These are phyloP conservation scores for Nigrospora oryzae DNA, from an alignment of 2,329 filamentous ascomycete genomes.

Conservation along the genomic window DNA sequence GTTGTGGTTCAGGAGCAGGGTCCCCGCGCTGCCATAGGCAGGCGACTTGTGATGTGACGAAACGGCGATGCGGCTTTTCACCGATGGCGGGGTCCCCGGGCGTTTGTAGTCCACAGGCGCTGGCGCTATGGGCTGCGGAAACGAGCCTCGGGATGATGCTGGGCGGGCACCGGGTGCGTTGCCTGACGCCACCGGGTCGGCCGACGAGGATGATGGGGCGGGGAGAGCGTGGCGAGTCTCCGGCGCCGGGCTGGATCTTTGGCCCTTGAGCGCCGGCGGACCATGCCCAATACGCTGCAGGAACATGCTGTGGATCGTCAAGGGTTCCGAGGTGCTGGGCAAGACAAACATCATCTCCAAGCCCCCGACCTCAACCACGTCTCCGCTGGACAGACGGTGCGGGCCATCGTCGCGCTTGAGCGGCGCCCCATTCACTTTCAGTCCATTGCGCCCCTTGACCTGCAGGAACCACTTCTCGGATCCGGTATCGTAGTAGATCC, in stretches of 20 bases:
- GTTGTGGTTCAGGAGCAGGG: slow-evolving; percentile 38
- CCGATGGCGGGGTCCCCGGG: slow-evolving; percentile 51
- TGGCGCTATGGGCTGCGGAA: slow-evolving; percentile 45
- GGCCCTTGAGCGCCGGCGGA: slow-evolving; percentile 10
- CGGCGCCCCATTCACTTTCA: slow-evolving; percentile 69
- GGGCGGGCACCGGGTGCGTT: slow-evolving; percentile 5
- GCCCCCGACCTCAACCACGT: slow-evolving; percentile 84
- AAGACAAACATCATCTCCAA: slow-evolving; percentile 99
- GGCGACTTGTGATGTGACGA: slow-evolving; percentile 28
- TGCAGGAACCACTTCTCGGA: slow-evolving; percentile 71
- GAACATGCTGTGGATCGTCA: slow-evolving; percentile 61
- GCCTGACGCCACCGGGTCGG: slow-evolving; percentile 6
- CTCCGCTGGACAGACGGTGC: slow-evolving; percentile 68
- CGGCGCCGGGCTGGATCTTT: slow-evolving; percentile 12
- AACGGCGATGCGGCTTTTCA: slow-evolving; percentile 21
- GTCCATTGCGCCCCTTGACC: slow-evolving; percentile 86
- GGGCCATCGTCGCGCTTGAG: slow-evolving; percentile 58
- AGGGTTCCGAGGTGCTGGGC: slow-evolving; percentile 60
- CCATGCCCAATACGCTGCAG: slow-evolving; percentile 56
- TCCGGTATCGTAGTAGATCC: slow-evolving; percentile 63
- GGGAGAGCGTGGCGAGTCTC: slow-evolving; percentile 19
- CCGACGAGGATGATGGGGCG: slow-evolving; percentile 15
- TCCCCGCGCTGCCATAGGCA: slow-evolving; percentile 24
- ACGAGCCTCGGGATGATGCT: slow-evolving; percentile 14
- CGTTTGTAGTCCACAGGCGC: slow-evolving; percentile 52